Conservation (phyloP, 2,329 filamentous ascomycete genomes). For the Blumeria graminis region DNA sequence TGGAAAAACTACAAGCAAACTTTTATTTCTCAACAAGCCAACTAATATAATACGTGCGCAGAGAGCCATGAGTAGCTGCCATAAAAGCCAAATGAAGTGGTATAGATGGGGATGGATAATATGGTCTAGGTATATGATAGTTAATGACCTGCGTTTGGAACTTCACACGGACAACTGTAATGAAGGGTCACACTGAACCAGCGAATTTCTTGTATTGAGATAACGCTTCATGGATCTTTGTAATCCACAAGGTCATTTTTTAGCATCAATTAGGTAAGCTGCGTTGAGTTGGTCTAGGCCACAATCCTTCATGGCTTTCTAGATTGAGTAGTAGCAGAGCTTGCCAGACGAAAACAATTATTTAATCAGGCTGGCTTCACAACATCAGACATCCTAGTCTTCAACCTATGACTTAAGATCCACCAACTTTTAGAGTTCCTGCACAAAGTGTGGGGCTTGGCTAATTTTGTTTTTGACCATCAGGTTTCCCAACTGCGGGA, state of each 20-base stretch:
- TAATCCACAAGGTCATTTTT: background rate
- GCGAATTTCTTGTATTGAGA: background rate
- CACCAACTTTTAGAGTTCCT: too few relatives aligned
- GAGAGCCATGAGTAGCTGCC: constrained; percentile 69
- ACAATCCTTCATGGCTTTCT: background rate
- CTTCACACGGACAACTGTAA: background rate
- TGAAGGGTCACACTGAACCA: background rate
- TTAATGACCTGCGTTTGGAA: constrained; percentile 59
- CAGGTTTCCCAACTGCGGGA: too few relatives aligned
- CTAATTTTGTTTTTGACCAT: too few relatives aligned
- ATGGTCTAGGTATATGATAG: constrained; percentile 77
- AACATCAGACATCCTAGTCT: too few relatives aligned
- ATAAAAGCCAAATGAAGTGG: constrained; percentile 95
- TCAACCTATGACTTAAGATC: too few relatives aligned
- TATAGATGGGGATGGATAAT: constrained; percentile 92
- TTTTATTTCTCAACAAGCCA: constrained; percentile 51
- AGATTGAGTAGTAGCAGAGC: background rate
- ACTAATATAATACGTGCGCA: constrained; percentile 42
- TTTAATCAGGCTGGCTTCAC: too few relatives aligned
- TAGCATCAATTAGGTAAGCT: background rate
- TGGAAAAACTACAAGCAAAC: constrained; percentile 26
- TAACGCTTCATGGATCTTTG: background rate
- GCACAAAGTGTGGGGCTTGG: too few relatives aligned
- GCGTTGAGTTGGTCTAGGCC: background rate
- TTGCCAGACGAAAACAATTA: background rate